Percentiles rank a stretch among this genome's conserved stretches.
Conservation (phyloP, 306 rosid species). For the Trifolium dubium region DNA sequence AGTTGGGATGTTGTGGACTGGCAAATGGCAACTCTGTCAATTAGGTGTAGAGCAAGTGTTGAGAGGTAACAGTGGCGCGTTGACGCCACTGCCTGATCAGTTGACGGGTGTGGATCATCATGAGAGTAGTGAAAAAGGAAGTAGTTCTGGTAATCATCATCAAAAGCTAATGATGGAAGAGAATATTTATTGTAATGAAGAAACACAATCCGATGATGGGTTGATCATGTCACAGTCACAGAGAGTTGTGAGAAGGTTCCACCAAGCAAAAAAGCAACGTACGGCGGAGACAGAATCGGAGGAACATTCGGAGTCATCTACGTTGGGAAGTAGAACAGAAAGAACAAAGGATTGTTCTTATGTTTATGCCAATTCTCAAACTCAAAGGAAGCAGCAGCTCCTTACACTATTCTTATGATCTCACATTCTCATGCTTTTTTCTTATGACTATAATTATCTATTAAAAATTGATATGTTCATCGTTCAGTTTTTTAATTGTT, state of each 20-base stretch:
- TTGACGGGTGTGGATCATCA: slow-evolving; percentile 20
- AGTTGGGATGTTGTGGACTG: slow-evolving; percentile 72
- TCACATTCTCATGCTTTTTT: not conserved
- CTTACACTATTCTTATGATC: slow-evolving; percentile 57
- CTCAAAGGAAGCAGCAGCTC: slow-evolving; percentile 38
- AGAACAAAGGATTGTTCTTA: slow-evolving; percentile 22
- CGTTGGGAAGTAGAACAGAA: slow-evolving; percentile 43
- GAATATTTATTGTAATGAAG: not conserved
- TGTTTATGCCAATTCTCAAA: slow-evolving; percentile 20
- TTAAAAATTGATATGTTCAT: not conserved
- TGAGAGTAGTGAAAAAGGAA: not conserved
- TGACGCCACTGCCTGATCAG: slow-evolving; percentile 40
- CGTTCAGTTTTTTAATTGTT: too few species aligned
- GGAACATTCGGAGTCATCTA: slow-evolving; percentile 9
- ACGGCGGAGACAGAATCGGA: slow-evolving; percentile 23
- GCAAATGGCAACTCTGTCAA: slow-evolving; percentile 85
- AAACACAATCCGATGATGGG: not conserved
- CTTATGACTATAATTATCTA: not conserved
- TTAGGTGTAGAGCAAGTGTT: slow-evolving; percentile 68
- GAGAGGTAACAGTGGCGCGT: slow-evolving; percentile 36
- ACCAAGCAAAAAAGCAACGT: slow-evolving; percentile 1
- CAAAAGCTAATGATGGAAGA: not conserved
- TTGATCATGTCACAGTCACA: not conserved
- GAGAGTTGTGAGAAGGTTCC: slow-evolving; percentile 10
- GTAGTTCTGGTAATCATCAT: not conserved